Conservation (phyloP, 352 stramenopile species). For the Phytophthora meadii region DNA sequence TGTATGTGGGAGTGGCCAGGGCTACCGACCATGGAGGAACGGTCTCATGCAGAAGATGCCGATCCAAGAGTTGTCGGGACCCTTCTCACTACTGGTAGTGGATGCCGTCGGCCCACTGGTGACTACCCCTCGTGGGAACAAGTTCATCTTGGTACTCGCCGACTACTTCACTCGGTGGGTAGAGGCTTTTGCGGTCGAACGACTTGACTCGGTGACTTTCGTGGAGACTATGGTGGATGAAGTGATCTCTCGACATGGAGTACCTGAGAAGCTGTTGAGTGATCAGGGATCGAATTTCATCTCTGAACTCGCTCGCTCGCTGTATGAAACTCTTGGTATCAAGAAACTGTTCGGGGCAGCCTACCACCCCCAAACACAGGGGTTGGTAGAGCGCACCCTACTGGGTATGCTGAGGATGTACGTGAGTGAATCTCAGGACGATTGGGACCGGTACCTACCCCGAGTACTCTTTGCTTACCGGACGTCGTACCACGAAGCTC, state of each 20-base stretch:
- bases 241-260: background rate
- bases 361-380: conserved; percentile 9
- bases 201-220: no score
- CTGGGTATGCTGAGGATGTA: conserved; percentile 8
- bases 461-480: conserved; percentile 10
- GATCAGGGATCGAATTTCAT: conserved; percentile 11
- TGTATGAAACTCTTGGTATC: conserved; percentile 12
- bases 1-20: background rate
- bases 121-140: conserved; percentile 1
- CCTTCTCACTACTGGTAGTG: conserved; percentile 15
- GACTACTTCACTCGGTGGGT: no score
- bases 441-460: conserved; percentile 6
- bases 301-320: background rate
- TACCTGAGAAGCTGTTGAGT: conserved; percentile 4
- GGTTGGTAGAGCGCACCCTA: conserved; percentile 4
- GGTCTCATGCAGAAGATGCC: conserved; percentile 15
- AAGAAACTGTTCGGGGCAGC: conserved; percentile 7
- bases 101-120: background rate
- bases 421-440: conserved; percentile 6
- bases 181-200: no score
- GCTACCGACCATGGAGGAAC: conserved; percentile 5
- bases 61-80: conserved; percentile 2
- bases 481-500: conserved; percentile 6
- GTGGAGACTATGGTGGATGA: background rate
- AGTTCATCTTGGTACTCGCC: no score